These are phyloP conservation scores for Backusella tarrabulga DNA, from an alignment of 192 early-diverging fungal species.

Conservation along the genomic window DNA sequence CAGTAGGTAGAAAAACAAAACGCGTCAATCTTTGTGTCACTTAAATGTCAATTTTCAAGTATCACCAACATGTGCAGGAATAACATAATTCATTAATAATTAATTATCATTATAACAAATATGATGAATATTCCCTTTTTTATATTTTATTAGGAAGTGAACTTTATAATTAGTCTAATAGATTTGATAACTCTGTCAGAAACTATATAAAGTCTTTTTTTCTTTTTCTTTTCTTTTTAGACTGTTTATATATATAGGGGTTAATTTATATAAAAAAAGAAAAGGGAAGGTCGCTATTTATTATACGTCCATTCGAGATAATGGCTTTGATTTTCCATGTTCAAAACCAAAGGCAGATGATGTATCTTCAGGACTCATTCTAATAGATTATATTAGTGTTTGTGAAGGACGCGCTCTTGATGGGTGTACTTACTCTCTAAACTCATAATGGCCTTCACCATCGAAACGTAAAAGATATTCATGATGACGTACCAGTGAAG, in stretches of 20 bases:
- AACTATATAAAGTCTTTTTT: not conserved
- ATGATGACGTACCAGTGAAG: conserved; percentile 47
- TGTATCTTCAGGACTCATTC: conserved; percentile 44
- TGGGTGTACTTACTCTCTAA: conserved; percentile 41
- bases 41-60: not conserved
- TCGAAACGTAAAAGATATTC: conserved; percentile 61
- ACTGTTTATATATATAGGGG: not conserved
- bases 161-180: not conserved
- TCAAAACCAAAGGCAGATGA: conserved; percentile 49
- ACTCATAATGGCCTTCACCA: conserved; percentile 62
- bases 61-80: not conserved
- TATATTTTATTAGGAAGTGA: not conserved
- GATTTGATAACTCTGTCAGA: not conserved
- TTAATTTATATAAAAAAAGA: not conserved
- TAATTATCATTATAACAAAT: not conserved
- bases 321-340: conserved; percentile 49
- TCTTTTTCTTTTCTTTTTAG: not conserved
- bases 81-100: not conserved
- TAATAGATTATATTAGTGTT: not conserved
- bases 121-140: not conserved
- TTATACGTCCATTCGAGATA: conserved; percentile 17
- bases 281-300: not conserved
- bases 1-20: too few species aligned
- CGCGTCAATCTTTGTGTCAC: not conserved
- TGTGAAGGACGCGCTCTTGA: not conserved